These are phyloP conservation scores for Penicillium parvum DNA, from an alignment of 495 filamentous ascomycete species.

Conservation along the genomic window DNA sequence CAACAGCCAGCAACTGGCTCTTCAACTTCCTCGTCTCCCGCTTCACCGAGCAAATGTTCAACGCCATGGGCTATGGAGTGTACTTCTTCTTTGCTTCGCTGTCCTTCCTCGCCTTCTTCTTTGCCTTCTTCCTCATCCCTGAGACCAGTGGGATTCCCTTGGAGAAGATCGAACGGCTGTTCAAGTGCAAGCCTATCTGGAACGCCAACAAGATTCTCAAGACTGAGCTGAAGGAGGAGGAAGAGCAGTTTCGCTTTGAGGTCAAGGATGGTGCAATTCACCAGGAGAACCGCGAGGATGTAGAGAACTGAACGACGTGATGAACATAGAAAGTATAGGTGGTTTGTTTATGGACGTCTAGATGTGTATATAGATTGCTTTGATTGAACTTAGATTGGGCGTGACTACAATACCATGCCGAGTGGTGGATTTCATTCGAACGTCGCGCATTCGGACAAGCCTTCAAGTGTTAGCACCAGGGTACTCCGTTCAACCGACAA, in stretches of 20 bases:
- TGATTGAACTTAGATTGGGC: neutral
- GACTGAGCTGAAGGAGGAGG: conserved; percentile 43
- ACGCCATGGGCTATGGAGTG: conserved; percentile 63
- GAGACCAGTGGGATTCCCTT: conserved; percentile 59
- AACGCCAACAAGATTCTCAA: conserved; percentile 51
- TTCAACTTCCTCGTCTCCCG: conserved; percentile 71
- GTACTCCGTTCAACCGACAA: no score
- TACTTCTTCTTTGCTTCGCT: conserved; percentile 76
- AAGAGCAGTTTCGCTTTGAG: conserved; percentile 51
- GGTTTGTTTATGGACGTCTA: neutral
- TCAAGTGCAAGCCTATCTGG: conserved; percentile 52
- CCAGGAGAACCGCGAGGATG: conserved; percentile 9
- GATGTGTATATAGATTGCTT: neutral
- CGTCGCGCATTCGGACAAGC: no score
- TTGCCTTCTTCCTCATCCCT: conserved; percentile 63
- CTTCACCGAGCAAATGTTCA: conserved; percentile 75
- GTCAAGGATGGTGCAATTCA: conserved; percentile 31
- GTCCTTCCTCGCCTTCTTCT: conserved; percentile 63
- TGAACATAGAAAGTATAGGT: neutral
- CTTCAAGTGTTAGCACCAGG: no score
- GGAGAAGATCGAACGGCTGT: conserved; percentile 53
- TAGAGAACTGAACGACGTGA: neutral
- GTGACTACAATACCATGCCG: no score
- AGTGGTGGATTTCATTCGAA: no score
- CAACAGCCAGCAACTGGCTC: conserved; percentile 69